Base-by-base conservation (phyloP, 441 rosid species). In the Adansonia rubrostipa region DNA sequence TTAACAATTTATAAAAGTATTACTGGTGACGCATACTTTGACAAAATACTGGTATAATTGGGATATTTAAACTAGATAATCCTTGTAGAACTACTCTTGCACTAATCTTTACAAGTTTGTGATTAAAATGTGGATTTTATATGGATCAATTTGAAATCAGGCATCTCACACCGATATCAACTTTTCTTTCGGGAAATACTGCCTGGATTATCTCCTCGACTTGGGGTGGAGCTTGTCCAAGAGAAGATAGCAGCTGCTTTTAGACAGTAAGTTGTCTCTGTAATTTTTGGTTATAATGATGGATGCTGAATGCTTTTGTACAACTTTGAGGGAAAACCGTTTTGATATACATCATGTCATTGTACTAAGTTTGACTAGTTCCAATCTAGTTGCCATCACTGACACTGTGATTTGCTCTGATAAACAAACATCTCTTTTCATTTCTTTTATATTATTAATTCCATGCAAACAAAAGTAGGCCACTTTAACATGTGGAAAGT, bases 231-330 rank as follows among this genome's bases (percentile, higher is more conserved):
- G 81, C 86, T 86, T 70, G 45, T 96, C 70, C 94, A 92, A 71
- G 90, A 92, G 89, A 93, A 91, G 92, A 84, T 95, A 83, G 86
- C 91, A 0, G 86, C 92, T 85, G 92, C 90, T 33, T 88, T 91
- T 77, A 83, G 89, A 71, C 81, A 84, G 84, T 85, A 70, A 79
- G 65, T 54, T 8, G 71, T 64, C 84, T 78, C 71, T 81, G 66
- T 68, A 79, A 73, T 48, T 24, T 74, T 70, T 20, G 10, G 40
- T 20, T 42, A 22, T 58, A 40, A 40, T 47, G 57, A 28, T 67
- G 68, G 51, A 14, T 67, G 40, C 28, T 76, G 36, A 24, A 65
- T 63, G 60, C 51, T 14, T 19, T 60, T 81, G 53, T 58, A 71
- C 50, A 83, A 48, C 71, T 56, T 10, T 14, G 13, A 51, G 22